phyloP scores from a whole-genome alignment of 1,284 basidiomycete genomes.

The Chiua sp. region DNA sequence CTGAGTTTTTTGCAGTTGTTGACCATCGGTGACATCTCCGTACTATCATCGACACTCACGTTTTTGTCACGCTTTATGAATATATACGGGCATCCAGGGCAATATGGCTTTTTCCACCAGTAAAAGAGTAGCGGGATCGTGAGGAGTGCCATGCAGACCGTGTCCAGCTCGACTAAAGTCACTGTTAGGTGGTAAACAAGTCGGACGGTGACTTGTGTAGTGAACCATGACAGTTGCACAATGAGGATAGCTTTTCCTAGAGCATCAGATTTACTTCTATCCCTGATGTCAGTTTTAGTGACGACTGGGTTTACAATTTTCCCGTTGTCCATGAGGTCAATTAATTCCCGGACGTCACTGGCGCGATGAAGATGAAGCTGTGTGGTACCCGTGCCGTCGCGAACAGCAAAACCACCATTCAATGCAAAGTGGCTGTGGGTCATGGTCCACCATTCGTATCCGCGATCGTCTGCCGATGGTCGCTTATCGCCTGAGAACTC shows the following conservation, averaged over 20 bases:
- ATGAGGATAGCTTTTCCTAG: constrained; percentile 38
- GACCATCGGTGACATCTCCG: too few relatives aligned
- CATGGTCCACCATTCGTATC: too few relatives aligned
- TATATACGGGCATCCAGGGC: neutral
- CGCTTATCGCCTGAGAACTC: neutral
- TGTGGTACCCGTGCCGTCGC: too few relatives aligned
- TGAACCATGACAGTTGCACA: constrained; percentile 40
- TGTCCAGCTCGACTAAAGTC: constrained; percentile 39
- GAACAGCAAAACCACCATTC: too few relatives aligned
- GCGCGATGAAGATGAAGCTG: too few relatives aligned
- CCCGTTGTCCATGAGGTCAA: neutral
- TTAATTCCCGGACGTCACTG: neutral
- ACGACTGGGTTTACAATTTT: constrained; percentile 8
- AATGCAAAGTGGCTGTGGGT: too few relatives aligned
- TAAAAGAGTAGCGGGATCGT: constrained; percentile 33
- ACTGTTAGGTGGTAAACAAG: constrained; percentile 25
- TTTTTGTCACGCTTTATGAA: too few relatives aligned
- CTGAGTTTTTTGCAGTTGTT: too few relatives aligned
- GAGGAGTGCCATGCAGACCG: constrained; percentile 37
- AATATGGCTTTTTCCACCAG: constrained; percentile 44
- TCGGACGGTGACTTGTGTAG: constrained; percentile 35
- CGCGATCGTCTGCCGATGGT: constrained; percentile 4
- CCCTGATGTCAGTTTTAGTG: constrained; percentile 32
- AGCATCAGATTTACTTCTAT: constrained; percentile 36
- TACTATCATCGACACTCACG: too few relatives aligned